Conservation (phyloP, 768 basidiomycete species). For the Pleurotus ostreatus region DNA sequence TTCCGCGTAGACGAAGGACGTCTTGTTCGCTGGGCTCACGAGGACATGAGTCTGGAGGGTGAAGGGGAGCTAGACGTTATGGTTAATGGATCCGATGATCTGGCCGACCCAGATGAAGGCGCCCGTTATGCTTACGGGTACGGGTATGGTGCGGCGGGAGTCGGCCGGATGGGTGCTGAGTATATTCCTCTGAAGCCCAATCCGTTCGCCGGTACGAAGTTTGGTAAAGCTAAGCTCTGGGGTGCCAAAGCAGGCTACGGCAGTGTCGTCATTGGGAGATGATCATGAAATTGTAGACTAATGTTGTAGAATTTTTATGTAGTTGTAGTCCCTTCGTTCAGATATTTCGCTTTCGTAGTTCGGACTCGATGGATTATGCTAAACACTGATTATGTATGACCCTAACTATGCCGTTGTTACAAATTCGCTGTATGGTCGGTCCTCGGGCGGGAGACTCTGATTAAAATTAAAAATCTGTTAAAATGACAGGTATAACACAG, state of each 20-base stretch:
- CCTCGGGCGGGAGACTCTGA: too few relatives aligned
- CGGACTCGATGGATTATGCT: too few relatives aligned
- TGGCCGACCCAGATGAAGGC: background rate
- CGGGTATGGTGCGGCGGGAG: conserved; percentile 3
- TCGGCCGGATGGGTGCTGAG: conserved; percentile 1
- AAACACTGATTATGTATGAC: too few relatives aligned
- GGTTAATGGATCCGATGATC: conserved; percentile 5
- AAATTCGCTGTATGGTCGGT: too few relatives aligned
- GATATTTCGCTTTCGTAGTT: too few relatives aligned
- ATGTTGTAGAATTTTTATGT: background rate
- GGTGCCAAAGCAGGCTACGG: conserved; percentile 4
- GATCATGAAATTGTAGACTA: background rate
- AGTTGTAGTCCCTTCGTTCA: background rate
- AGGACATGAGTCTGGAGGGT: conserved; percentile 4
- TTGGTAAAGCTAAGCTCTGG: background rate
- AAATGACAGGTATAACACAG: background rate
- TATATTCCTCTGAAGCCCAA: conserved; percentile 10
- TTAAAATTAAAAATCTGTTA: too few relatives aligned
- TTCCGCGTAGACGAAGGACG: conserved; percentile 7
- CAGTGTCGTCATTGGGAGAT: conserved; percentile 3
- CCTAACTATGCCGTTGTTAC: too few relatives aligned
- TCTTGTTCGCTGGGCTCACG: conserved; percentile 5
- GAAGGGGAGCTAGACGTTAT: conserved; percentile 5
- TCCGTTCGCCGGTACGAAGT: background rate
- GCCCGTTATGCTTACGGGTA: background rate